These are phyloP conservation scores for Hypoxylon lienhwacheense DNA, from an alignment of 495 filamentous ascomycete species.

Conservation along the genomic window DNA sequence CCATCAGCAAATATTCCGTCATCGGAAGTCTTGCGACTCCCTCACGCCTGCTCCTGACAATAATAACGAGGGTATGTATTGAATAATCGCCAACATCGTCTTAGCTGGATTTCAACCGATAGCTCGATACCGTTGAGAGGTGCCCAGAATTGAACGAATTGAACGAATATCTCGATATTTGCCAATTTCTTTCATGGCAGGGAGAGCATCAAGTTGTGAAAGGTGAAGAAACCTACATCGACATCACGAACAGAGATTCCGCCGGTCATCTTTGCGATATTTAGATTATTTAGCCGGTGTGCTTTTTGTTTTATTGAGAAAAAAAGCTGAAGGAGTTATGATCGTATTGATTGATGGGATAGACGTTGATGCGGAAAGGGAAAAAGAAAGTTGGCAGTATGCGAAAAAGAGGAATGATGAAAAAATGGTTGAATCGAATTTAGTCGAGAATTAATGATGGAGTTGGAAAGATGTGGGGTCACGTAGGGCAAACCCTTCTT, in stretches of 20 bases:
- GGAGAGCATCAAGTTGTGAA: background rate
- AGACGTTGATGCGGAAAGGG: no score
- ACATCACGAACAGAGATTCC: slow-evolving; percentile 83
- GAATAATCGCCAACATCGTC: no score
- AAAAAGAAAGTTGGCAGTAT: slow-evolving; percentile 24
- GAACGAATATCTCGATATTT: background rate
- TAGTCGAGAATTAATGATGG: background rate
- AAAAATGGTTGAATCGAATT: slow-evolving; percentile 2
- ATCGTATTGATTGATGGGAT: no score
- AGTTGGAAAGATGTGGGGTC: no score
- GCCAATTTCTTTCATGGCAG: slow-evolving; percentile 13
- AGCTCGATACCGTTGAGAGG: no score
- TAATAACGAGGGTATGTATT: slow-evolving; percentile 13
- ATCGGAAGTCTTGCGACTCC: slow-evolving; percentile 61
- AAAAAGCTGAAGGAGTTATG: background rate
- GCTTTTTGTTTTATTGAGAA: background rate
- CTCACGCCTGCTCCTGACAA: slow-evolving; percentile 56
- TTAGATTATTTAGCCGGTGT: slow-evolving; percentile 9
- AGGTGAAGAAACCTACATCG: slow-evolving; percentile 53
- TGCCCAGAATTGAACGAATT: no score
- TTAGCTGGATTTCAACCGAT: no score
- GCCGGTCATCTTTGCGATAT: slow-evolving; percentile 72
- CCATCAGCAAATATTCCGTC: slow-evolving; percentile 63
- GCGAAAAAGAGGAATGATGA: slow-evolving; percentile 22
- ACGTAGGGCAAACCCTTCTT: slow-evolving; percentile 26